Evolutionary conservation across 148 eudicot species (phyloP).

Genomic region (Rhododendron simsii): DNA sequence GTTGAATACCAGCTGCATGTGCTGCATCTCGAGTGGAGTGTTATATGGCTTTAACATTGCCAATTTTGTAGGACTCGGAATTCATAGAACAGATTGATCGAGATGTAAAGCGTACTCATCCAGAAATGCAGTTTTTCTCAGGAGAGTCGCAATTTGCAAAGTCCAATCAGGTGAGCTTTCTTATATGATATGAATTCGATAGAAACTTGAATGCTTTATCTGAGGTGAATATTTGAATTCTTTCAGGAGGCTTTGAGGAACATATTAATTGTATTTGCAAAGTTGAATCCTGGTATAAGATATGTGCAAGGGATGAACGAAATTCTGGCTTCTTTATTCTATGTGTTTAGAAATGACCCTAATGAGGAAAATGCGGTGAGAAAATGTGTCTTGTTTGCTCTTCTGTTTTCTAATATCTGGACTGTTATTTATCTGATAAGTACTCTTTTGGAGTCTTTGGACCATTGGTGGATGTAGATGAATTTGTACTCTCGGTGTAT

Average conservation of each 20-base stretch:
- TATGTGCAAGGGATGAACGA: constrained; percentile 99
- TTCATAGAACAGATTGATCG: constrained; percentile 93
- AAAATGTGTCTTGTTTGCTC: background rate
- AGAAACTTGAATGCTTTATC: constrained; percentile 1
- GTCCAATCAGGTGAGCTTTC: constrained; percentile 61
- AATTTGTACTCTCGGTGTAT: background rate
- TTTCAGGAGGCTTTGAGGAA: constrained; percentile 76
- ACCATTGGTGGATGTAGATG: background rate
- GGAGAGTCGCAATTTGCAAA: constrained; percentile 70
- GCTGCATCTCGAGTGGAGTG: background rate
- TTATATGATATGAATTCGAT: background rate
- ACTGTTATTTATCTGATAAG: no score
- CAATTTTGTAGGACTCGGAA: constrained; percentile 66
- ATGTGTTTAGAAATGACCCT: constrained; percentile 82
- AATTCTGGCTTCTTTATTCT: constrained; percentile 85
- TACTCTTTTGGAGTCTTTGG: background rate
- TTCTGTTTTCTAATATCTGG: background rate
- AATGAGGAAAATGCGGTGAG: constrained; percentile 83
- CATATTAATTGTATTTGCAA: constrained; percentile 87
- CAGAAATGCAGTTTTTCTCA: constrained; percentile 84
- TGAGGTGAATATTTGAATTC: constrained; percentile 16
- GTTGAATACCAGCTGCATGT: background rate
- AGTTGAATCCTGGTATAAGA: constrained; percentile 96
- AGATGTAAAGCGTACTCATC: constrained; percentile 97
- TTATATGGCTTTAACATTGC: background rate